A percentile compares a stretch with the other conserved stretches of the same genome.
Evolutionary conservation across 31 red algal genomes (phyloP).

Genomic region (Asparagopsis taxiformis): DNA sequence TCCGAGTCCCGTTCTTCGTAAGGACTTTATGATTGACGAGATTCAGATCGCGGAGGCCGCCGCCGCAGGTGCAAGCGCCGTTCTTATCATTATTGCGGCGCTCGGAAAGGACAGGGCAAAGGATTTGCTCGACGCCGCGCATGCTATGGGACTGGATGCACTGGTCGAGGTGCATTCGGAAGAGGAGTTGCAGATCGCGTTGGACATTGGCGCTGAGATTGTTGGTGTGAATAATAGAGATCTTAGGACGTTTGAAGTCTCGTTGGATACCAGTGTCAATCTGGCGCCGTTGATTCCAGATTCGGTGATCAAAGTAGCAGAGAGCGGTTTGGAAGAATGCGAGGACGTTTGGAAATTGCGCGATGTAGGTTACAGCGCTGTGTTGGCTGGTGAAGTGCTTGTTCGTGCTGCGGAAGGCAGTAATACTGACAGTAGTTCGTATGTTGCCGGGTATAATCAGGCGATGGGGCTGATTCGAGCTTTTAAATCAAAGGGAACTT

Average conservation of each 20-base stretch:
- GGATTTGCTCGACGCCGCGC: conserved; percentile 72
- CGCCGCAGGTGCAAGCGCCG: conserved; percentile 80
- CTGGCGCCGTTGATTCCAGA: conserved; percentile 78
- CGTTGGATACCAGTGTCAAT: conserved; percentile 47
- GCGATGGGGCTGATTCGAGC: conserved; percentile 78
- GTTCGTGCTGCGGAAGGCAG: conserved; percentile 67
- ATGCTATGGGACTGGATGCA: conserved; percentile 84
- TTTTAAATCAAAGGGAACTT: conserved; percentile 84
- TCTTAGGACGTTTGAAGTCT: conserved; percentile 82
- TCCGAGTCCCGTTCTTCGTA: conserved; percentile 90
- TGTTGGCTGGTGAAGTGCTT: conserved; percentile 91
- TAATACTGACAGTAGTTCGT: conserved; percentile 37
- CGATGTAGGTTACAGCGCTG: conserved; percentile 88
- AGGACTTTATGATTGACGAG: conserved; percentile 99
- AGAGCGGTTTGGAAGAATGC: conserved; percentile 84
- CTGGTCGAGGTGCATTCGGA: conserved; percentile 96
- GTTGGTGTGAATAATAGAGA: conserved; percentile 97
- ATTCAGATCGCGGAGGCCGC: conserved; percentile 98
- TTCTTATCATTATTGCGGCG: conserved; percentile 95
- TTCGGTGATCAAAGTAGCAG: conserved; percentile 78
- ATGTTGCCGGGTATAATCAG: conserved; percentile 80
- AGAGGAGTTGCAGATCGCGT: conserved; percentile 78
- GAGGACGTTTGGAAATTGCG: conserved; percentile 85
- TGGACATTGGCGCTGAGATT: conserved; percentile 82
- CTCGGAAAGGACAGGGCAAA: conserved; percentile 67